A percentile compares a stretch with the other conserved stretches of the same genome.
These are phyloP conservation scores for Monosporascus sp. DNA, from an alignment of 2,329 filamentous ascomycete genomes.

Conservation along the genomic window DNA sequence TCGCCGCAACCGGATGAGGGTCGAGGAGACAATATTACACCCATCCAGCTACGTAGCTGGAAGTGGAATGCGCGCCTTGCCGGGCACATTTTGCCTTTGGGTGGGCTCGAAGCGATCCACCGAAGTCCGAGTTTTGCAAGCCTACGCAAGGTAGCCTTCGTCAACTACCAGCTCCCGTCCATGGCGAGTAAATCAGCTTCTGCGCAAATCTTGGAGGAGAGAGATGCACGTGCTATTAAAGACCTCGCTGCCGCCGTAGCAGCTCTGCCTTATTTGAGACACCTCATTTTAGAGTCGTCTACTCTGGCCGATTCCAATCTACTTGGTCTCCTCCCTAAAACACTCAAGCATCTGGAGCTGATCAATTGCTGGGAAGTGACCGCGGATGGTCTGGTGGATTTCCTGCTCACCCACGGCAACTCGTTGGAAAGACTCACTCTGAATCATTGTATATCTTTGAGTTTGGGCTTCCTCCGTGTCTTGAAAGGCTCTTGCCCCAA, in stretches of 20 bases:
- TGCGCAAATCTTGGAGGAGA: constrained; percentile 13
- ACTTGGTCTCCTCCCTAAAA: constrained; percentile 61
- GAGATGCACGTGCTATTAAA: constrained; percentile 24
- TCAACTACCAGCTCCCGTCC: constrained; percentile 57
- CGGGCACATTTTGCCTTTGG: constrained; percentile 38
- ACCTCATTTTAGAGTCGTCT: constrained; percentile 70
- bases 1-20: constrained; percentile 36
- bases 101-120: constrained; percentile 49
- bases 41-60: constrained; percentile 46
- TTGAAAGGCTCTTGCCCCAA: constrained; percentile 64
- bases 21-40: constrained; percentile 27
- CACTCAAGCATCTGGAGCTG: constrained; percentile 63
- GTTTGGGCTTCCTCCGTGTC: constrained; percentile 65
- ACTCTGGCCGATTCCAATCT: constrained; percentile 63
- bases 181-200: constrained; percentile 27
- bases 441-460: constrained; percentile 74
- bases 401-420: constrained; percentile 61
- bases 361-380: constrained; percentile 74
- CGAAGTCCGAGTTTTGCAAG: constrained; percentile 47
- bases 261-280: constrained; percentile 57
- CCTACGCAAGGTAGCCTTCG: constrained; percentile 52
- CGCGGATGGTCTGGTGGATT: constrained; percentile 59
- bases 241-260: constrained; percentile 41
- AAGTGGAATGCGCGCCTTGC: constrained; percentile 55
- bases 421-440: constrained; percentile 64